Evolutionary conservation across 768 basidiomycete genomes (phyloP), one percentile per base, ranked within the genome.

Genomic region (Inosperma sp.): DNA sequence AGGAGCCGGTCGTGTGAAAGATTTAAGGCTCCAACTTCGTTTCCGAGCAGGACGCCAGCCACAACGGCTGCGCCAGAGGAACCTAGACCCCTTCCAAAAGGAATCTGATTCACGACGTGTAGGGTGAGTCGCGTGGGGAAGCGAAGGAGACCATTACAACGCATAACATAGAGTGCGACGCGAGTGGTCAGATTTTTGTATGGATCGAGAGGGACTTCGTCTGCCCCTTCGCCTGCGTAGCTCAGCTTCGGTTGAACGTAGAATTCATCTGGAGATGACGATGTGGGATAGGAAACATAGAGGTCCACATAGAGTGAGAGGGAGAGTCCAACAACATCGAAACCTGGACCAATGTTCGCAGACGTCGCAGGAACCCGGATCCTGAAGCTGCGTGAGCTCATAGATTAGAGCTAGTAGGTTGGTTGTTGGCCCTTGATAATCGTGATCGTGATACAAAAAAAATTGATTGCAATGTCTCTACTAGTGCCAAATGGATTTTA

Each of bases 31-130:
- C 89, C 95, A 19, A 98, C 75, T n/a, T 81, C 76, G 62, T 93
- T 80, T 29, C 85, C 96, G 37, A 99, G 80, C 26, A 95, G 77
- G 27, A 96, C 93, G 34, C 96, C 96, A 1, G 93, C 95, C 61
- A 99, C 89, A 60, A 99, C 96, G n/a, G 96, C 95, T 3, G 96
- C 96, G 12, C 95, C 95, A 1, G 96, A 98, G 0, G 95, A 98
- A 41, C 96, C 96, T 43, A 99, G 77, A 9, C 96, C 96, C 48
- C 96, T 88, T 10, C 96, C 95, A 63, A 99, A 99, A 2, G 96
- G 96, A 60, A 99, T 97, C 68, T 94, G 82, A 68, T 99, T 99
- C 67, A 86, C 71, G 30, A 77, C 85, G 62, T 87, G 83, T 62
- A 99, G 83, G 61, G 64, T 66, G 62, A 97, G 75, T 42, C 80